Evolutionary conservation across 352 stramenopile genomes (phyloP), one percentile per base, ranked within the genome.

Genomic region (Phytophthora lateralis): DNA sequence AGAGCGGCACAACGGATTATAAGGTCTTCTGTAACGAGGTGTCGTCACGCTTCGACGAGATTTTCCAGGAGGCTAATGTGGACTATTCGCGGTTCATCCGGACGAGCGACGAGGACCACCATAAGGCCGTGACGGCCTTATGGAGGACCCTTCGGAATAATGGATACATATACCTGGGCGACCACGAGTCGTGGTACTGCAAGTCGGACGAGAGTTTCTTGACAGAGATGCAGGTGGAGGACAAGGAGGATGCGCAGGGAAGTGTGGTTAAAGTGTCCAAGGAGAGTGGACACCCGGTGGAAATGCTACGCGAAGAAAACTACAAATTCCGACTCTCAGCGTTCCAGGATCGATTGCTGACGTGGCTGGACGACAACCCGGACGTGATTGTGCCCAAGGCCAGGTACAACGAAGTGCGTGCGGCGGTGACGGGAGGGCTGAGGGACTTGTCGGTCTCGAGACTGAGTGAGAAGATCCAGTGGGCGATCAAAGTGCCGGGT

Each of bases 201-300:
- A 96, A 99, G 50, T 95, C 94, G 45, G 98, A 99, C 73, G 98
- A 99, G 78, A 95, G 96, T 58, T 99, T 99, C 69, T 93, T 99
- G 47, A 98, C 95, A 7, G 97, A 99, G 29, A 95, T 98, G 71
- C 88, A 99, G 67, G 93, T 99, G 5, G 90, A 99, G 69, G 86
- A 93, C 59, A 73, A 71, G 18, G 66, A 60, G 30, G 87, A 85
- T 27, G 50, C 55, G 30, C 20, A 66, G 6, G 78, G 78, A 0
- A 55, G 68, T 1, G 60, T 63, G 14, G 29, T 76, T 26, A 93
- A 91, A 80, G 73, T 97, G 68, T 84, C 91, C 69, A 75, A 97
- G 78, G 72, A 98, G 75, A 89, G 95, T 84, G 62, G 95, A 85
- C 88, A 97, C 55, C 53, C 54, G 26, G 97, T 99, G 2, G 85